Evolutionary conservation across 352 stramenopile species (phyloP), one percentile per base, ranked within the genome.

Genomic region (Globisporangium polare): DNA sequence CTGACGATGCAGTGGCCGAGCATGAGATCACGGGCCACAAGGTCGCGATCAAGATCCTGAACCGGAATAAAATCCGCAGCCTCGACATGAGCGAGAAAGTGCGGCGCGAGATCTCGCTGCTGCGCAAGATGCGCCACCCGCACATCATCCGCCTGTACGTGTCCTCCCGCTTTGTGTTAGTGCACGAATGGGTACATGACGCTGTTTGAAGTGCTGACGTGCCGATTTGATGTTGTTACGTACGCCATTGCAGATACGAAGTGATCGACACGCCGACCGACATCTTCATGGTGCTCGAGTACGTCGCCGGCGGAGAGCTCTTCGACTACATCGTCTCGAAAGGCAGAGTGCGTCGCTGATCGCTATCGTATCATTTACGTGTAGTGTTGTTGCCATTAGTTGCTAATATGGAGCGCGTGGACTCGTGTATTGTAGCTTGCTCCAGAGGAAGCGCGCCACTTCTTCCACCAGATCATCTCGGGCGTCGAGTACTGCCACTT

Each of bases 241-340:
- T 43, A 20, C 9, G 8, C 8, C 15, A 37, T 27, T 43, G 5
- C 65, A 96, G 88, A 27, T 97, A 98, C 72, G 97, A 99, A 83
- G 95, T 98, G 27, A 98, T 99, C 54, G 97, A 99, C 73, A 99
- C 97, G 17, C 97, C 97, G 5, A 99, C 96, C 15, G 97, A 99
- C 74, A 99, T 98, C 51, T 98, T 97, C 69, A 92, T 98, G 75
- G 82, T 98, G 53, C 78, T 98, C 27, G 94, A 98, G 69, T 98
- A 97, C 60, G 92, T 98, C 39, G 85, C 89, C 15, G 94, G 94
- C 20, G 94, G 94, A 26, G 94, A 98, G 67, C 77, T 98, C 7
- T 98, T 98, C 94, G 98, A 99, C 77, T 99, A 99, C 75, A 99
- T 99, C 75, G 97, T 99, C n/a, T 98, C 90, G 15, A 98, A 97